Evolutionary conservation across 2,329 filamentous ascomycete species (phyloP).

Genomic region (Colletotrichum musicola): DNA sequence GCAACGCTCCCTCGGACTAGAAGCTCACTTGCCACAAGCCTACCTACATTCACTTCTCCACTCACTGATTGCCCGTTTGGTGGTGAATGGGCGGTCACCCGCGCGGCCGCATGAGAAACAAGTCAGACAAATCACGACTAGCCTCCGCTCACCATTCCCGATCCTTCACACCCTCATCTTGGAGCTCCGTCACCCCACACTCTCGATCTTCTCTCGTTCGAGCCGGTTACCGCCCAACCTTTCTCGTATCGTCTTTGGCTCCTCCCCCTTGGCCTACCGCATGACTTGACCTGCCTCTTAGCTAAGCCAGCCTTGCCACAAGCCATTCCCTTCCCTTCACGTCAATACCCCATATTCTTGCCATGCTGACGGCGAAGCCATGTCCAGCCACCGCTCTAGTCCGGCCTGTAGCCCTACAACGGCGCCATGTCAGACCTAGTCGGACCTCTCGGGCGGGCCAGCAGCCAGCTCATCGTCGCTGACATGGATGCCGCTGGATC

Average conservation of each 20-base stretch:
- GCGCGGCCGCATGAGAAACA: conserved; percentile 24
- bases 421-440: conserved; percentile 33
- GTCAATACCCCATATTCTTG: conserved; percentile 18
- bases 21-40: background rate
- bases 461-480: background rate
- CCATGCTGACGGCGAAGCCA: conserved; percentile 32
- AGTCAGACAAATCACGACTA: conserved; percentile 36
- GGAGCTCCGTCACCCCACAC: conserved; percentile 32
- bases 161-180: conserved; percentile 31
- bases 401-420: conserved; percentile 22
- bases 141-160: conserved; percentile 31
- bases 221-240: conserved; percentile 18
- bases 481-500: background rate
- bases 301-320: conserved; percentile 15
- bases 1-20: background rate
- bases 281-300: conserved; percentile 39
- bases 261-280: conserved; percentile 17
- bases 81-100: conserved; percentile 20
- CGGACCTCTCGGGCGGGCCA: background rate
- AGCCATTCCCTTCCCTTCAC: conserved; percentile 1
- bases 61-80: conserved; percentile 13
- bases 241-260: conserved; percentile 33
- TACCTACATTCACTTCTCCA: conserved; percentile 18
- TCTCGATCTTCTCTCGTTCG: conserved; percentile 26
- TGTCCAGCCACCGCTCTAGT: conserved; percentile 22